Base-by-base conservation (phyloP, 129 eudicot genomes). In the Tagetes patula region DNA sequence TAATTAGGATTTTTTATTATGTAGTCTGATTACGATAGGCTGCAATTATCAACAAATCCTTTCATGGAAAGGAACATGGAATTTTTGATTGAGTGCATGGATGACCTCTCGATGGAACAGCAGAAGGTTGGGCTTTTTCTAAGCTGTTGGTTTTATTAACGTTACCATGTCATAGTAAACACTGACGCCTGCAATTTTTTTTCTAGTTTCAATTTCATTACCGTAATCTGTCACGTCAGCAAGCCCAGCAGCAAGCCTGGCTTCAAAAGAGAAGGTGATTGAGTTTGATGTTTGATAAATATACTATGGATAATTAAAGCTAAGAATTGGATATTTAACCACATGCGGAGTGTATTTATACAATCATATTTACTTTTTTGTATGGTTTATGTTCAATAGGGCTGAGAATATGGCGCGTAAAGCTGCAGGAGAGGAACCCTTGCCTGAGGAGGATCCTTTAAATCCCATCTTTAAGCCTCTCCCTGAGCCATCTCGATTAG, bases 191-290 rank as follows among this genome's bases (percentile, higher is more conserved):
- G 4, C 14, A 14, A 1, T 65, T 27, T 66, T 72, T 72, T 47
- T 77, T 72, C 49, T 87, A 95, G 99, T 95, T 91, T 63, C 96
- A 95, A 83, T 88, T 81, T 73, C 85, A 95, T 75, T 91, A 95
- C 68, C 86, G 99, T 55, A 91, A 90, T 50, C 74, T 94, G 62
- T 84, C 97, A n/a, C 99, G 97, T 33, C 99, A 90, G 69, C 97
- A 95, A 90, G 91, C 96, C 32, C 97, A 88, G 73, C 97, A 95
- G 84, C 99, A 95, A 86, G 82, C 96, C 70, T 95, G 99, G 99
- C 96, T 95, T 81, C 97, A 95, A 80, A 95, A 95, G 83, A 86
- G 97, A 82, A 86, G 99, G 99, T 94, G 80, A 39, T 68, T 72
- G 31, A 62, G 6, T 64, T n/a, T 38, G 75, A 56, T 68, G 32